Conservation (phyloP, 1,284 basidiomycete species). For the Puccinia horiana region DNA sequence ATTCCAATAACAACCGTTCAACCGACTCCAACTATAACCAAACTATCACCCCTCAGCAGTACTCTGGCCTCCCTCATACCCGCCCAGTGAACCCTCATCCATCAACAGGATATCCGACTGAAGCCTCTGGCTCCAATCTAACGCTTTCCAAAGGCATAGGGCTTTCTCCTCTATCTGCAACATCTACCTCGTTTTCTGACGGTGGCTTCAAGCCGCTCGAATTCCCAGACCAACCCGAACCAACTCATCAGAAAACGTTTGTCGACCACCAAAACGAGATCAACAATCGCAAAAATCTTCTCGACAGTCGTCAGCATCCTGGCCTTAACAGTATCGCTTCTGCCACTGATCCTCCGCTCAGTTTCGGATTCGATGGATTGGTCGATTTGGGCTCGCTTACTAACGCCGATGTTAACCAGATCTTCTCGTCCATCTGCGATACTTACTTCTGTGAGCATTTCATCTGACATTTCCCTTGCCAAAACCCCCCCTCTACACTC, state of each 20-base stretch:
- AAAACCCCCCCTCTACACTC: no score
- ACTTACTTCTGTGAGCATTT: constrained; percentile 20
- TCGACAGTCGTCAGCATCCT: neutral
- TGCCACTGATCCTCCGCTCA: no score
- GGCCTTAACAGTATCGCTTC: neutral
- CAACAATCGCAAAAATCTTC: neutral
- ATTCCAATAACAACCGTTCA: neutral
- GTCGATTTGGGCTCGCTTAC: neutral
- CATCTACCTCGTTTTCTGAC: neutral
- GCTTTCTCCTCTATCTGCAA: neutral
- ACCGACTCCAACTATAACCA: neutral
- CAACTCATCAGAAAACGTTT: neutral
- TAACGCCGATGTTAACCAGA: neutral
- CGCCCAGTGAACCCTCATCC: neutral
- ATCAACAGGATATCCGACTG: neutral
- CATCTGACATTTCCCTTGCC: neutral
- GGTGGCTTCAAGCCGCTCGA: neutral
- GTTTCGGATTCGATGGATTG: neutral
- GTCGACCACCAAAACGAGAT: neutral
- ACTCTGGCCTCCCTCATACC: neutral
- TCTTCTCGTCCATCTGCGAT: constrained; percentile 19
- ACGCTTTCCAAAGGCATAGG: neutral
- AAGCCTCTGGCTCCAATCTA: neutral
- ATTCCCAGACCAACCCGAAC: neutral
- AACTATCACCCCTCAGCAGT: neutral